Base-by-base conservation (phyloP, 176 grass and related monocot species). In the Oryza meyeriana region DNA sequence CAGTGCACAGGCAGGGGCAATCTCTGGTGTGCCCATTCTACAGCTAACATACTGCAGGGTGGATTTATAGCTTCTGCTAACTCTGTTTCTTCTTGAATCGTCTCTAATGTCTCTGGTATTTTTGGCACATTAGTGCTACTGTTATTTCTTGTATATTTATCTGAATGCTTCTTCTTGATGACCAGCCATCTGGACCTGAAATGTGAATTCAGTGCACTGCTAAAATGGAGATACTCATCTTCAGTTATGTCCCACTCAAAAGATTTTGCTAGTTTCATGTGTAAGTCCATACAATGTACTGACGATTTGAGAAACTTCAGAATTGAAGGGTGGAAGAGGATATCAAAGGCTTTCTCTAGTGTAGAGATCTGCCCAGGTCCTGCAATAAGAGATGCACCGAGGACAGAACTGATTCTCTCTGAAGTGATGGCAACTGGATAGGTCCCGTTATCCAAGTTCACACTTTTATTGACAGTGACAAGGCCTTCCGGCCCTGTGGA, bases 1-100 rank as follows among this genome's bases (percentile, higher is more conserved):
- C 96, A 99, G 67, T 95, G 91, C 17, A 40, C 33, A 69, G 96
- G 91, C 80, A 94, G 83, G 75, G 96, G 91, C 68, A 95, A 52
- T 88, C 91, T 99, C 87, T 95, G 96, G 44, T 90, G 79, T 55
- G 89, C 77, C 89, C 93, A 99, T 73, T 95, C 91, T 61, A 85
- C 39, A 74, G 88, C 44, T 85, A 99, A 85, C 2, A 76, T 36
- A 63, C 75, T 85, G 61, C 72, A 59, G 69, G 83, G 87, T 79
- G 72, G 71, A 79, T 86, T 75, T 30, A 79, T 59, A 72, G 50
- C 64, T 90, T 86, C 87, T 75, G 45, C n/a, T 41, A 86, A 63
- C 29, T 95, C 91, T 76, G 63, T 50, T 88, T 98, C 92, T 76
- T 99, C 96, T 68, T 91, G 76, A 78, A 99, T 99, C 11, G 85